Base-by-base conservation (phyloP, 2,329 filamentous ascomycete species). In the Ceratocystis cubensis region DNA sequence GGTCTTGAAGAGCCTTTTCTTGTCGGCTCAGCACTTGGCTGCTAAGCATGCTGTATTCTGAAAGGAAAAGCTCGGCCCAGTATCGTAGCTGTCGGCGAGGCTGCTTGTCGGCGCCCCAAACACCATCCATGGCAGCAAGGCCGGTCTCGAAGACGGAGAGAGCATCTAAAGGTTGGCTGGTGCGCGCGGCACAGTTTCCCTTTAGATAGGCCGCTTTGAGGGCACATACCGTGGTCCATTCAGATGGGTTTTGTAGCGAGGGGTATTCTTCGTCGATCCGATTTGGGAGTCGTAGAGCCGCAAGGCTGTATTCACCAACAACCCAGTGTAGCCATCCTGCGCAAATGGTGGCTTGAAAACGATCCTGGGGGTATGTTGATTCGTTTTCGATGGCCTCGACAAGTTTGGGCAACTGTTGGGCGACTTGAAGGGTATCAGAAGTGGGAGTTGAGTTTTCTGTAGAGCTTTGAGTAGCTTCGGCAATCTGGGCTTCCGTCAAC, bases 241-340 rank as follows among this genome's bases (percentile, higher is more conserved):
- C 84, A 1, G 84, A 82, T n/a, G 78, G 75, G n/a, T 77, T 76
- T 61, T 82, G 80, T 66, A 85, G 74, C 48, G 78, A 77, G 33
- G 80, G 74, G 67, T 84, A 77, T 41, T 82, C 80, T 57, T 80
- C 77, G 61, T 82, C 81, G 63, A 89, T 79, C 69, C 84, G 82
- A 67, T 79, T 80, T 3, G 89, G 89, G 15, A 96, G 78, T 66
- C 79, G 82, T 45, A 78, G 77, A 53, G 83, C 75, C 46, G 87
- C 86, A 53, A 84, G 74, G 0, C 78, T 78, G 70, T 88, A 88
- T 71, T 95, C 88, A 44, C 84, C 85, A 65, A 88, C 76, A 7
- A 85, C 83, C 84, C 89, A 96, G 73, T 95, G 85, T 71, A 96
- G 80, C 88, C 91, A 95, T 65, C 87, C 91, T 57, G 93, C 75